phyloP scores from a whole-genome alignment of 495 filamentous ascomycete genomes.

The Schizothecium vesticola region DNA sequence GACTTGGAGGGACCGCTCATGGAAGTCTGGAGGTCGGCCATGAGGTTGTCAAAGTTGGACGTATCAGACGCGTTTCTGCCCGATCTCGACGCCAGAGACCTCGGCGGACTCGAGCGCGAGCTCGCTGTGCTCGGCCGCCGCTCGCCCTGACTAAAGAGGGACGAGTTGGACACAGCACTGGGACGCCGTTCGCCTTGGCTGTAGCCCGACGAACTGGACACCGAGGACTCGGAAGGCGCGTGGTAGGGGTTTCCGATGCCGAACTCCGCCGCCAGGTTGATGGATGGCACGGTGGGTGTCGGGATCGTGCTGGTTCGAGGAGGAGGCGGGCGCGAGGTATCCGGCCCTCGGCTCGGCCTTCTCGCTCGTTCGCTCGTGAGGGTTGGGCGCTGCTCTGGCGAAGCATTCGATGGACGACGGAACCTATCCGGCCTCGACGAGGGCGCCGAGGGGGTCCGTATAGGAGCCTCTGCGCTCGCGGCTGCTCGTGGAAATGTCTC shows the following conservation, averaged over 20 bases:
- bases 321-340: conserved; percentile 44
- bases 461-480: conserved; percentile 29
- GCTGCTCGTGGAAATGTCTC: conserved; percentile 50
- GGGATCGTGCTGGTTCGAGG: conserved; percentile 43
- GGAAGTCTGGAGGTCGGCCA: conserved; percentile 49
- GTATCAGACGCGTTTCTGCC: conserved; percentile 36
- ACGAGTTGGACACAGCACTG: conserved; percentile 55
- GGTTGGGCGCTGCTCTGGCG: conserved; percentile 12
- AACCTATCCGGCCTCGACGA: conserved; percentile 31
- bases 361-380: conserved; percentile 26
- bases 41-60: conserved; percentile 42
- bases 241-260: conserved; percentile 55
- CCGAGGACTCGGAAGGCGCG: conserved; percentile 58
- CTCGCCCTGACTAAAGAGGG: conserved; percentile 44
- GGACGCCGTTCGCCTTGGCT: conserved; percentile 41
- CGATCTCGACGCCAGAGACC: conserved; percentile 36
- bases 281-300: conserved; percentile 32
- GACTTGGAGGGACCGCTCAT: conserved; percentile 34
- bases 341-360: conserved; percentile 45
- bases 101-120: conserved; percentile 62
- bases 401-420: conserved; percentile 28
- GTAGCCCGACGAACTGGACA: conserved; percentile 62
- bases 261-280: conserved; percentile 49
- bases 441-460: conserved; percentile 46
- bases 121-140: conserved; percentile 60